phyloP scores from a whole-genome alignment of 1,139 yeast genomes.

The Pichia sp. region DNA sequence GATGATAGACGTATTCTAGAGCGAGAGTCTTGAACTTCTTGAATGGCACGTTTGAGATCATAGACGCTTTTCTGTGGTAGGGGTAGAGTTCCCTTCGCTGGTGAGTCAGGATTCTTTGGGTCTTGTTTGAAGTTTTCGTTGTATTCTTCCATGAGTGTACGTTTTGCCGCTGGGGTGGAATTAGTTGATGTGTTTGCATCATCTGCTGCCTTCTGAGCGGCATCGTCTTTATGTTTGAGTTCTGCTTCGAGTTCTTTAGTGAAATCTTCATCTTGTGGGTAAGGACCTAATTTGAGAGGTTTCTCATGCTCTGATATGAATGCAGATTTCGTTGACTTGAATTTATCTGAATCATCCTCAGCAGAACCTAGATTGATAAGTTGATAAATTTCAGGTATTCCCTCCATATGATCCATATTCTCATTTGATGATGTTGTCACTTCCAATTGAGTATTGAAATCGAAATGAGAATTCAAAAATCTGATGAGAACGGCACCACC shows the following conservation, averaged over 20 bases:
- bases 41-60: constrained; percentile 73
- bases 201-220: constrained; percentile 29
- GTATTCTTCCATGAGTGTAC: constrained; percentile 42
- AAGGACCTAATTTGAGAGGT: constrained; percentile 71
- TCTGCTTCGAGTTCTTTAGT: constrained; percentile 80
- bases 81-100: constrained; percentile 69
- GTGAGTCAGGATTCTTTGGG: constrained; percentile 50
- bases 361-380: constrained; percentile 20
- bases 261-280: constrained; percentile 83
- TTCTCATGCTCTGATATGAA: constrained; percentile 47
- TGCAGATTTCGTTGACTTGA: constrained; percentile 11
- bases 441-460: constrained; percentile 51
- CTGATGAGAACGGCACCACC: constrained; percentile 89
- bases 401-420: constrained; percentile 23
- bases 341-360: constrained; percentile 13
- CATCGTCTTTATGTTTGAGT: constrained; percentile 59
- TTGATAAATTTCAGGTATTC: constrained; percentile 29
- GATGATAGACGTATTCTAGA: constrained; percentile 59
- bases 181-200: constrained; percentile 7
- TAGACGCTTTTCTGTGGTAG: constrained; percentile 75
- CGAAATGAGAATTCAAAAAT: constrained; percentile 77
- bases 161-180: constrained; percentile 13
- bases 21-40: constrained; percentile 75
- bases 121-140: constrained; percentile 42
- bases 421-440: constrained; percentile 28